Percentiles rank a stretch among this genome's conserved stretches.
Conservation (phyloP, 176 grass and related monocot species). For the Puya raimondii region DNA sequence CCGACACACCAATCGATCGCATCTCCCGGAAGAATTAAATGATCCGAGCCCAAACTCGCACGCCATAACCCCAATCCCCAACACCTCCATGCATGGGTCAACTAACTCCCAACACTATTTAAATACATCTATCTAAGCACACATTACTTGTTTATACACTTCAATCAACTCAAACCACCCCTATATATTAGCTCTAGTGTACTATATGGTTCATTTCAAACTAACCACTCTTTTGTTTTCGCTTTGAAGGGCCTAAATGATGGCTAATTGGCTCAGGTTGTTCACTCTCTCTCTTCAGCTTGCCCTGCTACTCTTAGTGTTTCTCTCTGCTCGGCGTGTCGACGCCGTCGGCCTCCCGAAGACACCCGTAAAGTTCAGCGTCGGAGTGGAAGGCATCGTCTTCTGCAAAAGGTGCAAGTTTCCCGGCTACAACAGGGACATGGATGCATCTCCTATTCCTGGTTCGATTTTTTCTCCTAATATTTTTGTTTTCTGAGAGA, state of each 20-base stretch:
- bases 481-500: too few relatives aligned
- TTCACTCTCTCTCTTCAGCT: not conserved
- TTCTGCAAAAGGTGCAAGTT: conserved; percentile 22
- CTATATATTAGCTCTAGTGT: too few relatives aligned
- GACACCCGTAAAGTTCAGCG: not conserved
- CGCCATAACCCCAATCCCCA: not conserved
- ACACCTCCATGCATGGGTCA: too few relatives aligned
- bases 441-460: conserved; percentile 17
- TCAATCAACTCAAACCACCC: too few relatives aligned
- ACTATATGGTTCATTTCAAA: too few relatives aligned
- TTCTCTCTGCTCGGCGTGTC: not conserved
- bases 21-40: not conserved
- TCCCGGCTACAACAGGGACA: not conserved
- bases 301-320: not conserved
- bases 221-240: too few relatives aligned
- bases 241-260: not conserved
- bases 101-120: too few relatives aligned
- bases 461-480: not conserved
- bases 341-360: not conserved
- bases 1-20: not conserved
- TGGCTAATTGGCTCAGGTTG: not conserved
- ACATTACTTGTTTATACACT: too few relatives aligned
- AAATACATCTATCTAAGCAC: too few relatives aligned
- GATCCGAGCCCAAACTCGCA: not conserved
- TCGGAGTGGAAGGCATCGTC: conserved; percentile 15